These are phyloP conservation scores for Skeletonema grethae DNA, from an alignment of 108 stramenopile genomes.

Conservation along the genomic window DNA sequence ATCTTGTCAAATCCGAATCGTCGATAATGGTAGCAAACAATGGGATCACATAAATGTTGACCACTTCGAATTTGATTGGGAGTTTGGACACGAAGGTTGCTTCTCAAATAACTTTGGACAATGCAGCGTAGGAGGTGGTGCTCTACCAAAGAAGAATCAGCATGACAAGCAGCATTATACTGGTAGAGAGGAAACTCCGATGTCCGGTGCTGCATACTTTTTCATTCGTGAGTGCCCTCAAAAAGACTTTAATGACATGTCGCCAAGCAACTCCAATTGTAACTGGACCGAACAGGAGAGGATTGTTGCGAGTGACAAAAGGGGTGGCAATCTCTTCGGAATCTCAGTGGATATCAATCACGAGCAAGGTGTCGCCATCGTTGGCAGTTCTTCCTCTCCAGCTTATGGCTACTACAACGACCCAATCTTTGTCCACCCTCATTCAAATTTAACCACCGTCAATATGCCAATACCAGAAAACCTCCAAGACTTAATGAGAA, in stretches of 20 bases:
- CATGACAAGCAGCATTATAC: slow-evolving; percentile 36
- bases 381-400: slow-evolving; percentile 53
- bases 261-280: slow-evolving; percentile 48
- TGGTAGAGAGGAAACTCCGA: slow-evolving; percentile 46
- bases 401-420: slow-evolving; percentile 49
- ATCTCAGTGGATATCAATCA: slow-evolving; percentile 55
- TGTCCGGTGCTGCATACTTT: slow-evolving; percentile 73
- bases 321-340: slow-evolving; percentile 64
- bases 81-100: slow-evolving; percentile 22
- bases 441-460: slow-evolving; percentile 32
- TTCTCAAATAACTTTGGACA: slow-evolving; percentile 31
- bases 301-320: slow-evolving; percentile 68
- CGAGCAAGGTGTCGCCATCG: slow-evolving; percentile 56
- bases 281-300: slow-evolving; percentile 59
- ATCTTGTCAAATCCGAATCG: slow-evolving; percentile 63
- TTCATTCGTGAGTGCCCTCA: slow-evolving; percentile 47
- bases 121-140: slow-evolving; percentile 27
- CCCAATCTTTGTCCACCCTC: slow-evolving; percentile 32
- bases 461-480: slow-evolving; percentile 18
- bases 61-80: slow-evolving; percentile 69
- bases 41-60: slow-evolving; percentile 71
- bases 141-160: slow-evolving; percentile 17
- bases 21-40: slow-evolving; percentile 41
- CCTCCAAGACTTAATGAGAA: slow-evolving; percentile 28
- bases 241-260: slow-evolving; percentile 16